Conservation (phyloP, 73 alveolate genomes). For the Paramecium tetraurelia region DNA sequence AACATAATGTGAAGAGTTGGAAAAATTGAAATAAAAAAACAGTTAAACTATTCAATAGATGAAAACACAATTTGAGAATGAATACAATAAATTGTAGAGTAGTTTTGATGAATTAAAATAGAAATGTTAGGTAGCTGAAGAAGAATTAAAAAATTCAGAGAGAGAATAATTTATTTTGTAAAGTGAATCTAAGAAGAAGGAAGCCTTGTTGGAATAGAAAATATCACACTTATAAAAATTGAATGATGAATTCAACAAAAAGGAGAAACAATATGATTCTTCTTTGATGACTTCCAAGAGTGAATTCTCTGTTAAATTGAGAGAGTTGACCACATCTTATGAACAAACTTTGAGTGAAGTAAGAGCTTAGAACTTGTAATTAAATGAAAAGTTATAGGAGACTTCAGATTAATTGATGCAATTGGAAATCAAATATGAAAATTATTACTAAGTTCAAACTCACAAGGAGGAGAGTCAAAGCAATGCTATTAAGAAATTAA, state of each 20-base stretch:
- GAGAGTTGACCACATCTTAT: not conserved
- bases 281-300: not conserved
- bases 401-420: not conserved
- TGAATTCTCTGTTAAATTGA: not conserved
- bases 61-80: not conserved
- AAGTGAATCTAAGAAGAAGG: conserved; percentile 1
- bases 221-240: not conserved
- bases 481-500: not conserved
- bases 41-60: not conserved
- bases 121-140: not conserved
- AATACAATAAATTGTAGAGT: not conserved
- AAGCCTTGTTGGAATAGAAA: conserved; percentile 28
- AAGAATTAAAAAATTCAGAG: not conserved
- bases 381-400: conserved; percentile 30
- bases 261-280: not conserved
- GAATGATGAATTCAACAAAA: conserved; percentile 13
- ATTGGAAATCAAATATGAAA: conserved; percentile 32
- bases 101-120: not conserved
- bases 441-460: not conserved
- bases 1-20: not conserved
- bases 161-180: conserved; percentile 8
- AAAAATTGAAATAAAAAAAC: not conserved
- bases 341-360: not conserved
- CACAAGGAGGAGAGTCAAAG: not conserved
- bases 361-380: not conserved